These are phyloP conservation scores for Leishmania amazonensis DNA, from an alignment of 208 protist genomes.

Conservation along the genomic window DNA sequence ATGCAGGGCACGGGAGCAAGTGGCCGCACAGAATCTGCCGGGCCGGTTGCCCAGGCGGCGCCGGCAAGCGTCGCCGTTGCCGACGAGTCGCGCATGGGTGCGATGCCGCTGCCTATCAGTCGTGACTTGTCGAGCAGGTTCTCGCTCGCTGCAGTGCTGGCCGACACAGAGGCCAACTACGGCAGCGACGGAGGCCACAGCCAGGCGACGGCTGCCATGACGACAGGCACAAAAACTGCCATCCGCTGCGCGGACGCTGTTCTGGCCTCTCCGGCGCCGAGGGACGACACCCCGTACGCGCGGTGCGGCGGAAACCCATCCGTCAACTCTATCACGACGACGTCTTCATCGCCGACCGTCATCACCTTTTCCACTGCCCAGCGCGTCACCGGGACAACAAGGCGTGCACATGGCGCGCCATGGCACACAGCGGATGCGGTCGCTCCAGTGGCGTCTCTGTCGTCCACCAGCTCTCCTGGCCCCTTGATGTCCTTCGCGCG, in stretches of 20 bases:
- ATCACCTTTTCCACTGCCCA: neutral
- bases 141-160: slow-evolving; percentile 7
- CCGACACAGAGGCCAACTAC: neutral
- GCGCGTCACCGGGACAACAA: neutral
- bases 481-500: slow-evolving; percentile 21
- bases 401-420: neutral
- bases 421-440: neutral
- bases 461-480: neutral
- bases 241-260: neutral
- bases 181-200: neutral
- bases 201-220: neutral
- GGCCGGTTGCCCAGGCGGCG: neutral
- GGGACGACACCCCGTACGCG: neutral
- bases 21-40: neutral
- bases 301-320: neutral
- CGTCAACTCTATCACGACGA: neutral
- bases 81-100: neutral
- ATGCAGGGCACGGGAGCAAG: neutral
- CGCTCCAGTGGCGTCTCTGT: neutral
- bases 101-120: neutral
- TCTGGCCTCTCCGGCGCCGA: no score
- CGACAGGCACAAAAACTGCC: neutral
- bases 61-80: neutral
- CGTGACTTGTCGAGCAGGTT: slow-evolving; percentile 2
- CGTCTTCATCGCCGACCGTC: neutral